These are phyloP conservation scores for Backusella westeae DNA, from an alignment of 192 early-diverging fungal genomes.

Conservation along the genomic window DNA sequence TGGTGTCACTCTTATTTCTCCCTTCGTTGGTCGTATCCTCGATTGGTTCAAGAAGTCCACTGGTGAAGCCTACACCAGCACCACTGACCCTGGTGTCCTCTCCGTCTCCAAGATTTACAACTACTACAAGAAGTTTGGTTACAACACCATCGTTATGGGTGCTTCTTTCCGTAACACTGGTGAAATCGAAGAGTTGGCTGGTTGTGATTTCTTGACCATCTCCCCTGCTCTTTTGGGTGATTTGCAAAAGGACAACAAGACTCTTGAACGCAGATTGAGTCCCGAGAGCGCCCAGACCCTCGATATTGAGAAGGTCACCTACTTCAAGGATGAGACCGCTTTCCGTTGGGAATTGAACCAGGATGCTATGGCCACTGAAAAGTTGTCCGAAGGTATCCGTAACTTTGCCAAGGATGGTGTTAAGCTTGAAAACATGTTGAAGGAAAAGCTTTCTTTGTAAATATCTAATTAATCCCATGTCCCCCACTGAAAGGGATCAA, in stretches of 20 bases:
- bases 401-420: slow-evolving; percentile 92
- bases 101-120: slow-evolving; percentile 97
- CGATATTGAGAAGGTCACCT: slow-evolving; percentile 64
- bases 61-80: slow-evolving; percentile 75
- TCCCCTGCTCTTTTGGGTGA: slow-evolving; percentile 83
- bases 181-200: slow-evolving; percentile 96
- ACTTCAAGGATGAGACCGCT: slow-evolving; percentile 67
- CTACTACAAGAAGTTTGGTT: slow-evolving; percentile 98
- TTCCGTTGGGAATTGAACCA: slow-evolving; percentile 99
- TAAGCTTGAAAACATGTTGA: slow-evolving; percentile 70
- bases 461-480: neutral
- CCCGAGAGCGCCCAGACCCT: slow-evolving; percentile 58
- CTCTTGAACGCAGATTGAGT: slow-evolving; percentile 74
- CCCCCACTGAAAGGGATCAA: neutral
- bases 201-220: slow-evolving; percentile 98
- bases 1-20: slow-evolving; percentile 95
- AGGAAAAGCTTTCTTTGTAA: slow-evolving; percentile 48
- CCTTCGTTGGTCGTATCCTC: slow-evolving; percentile 98
- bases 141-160: slow-evolving; percentile 99
- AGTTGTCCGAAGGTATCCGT: slow-evolving; percentile 97
- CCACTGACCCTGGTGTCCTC: slow-evolving; percentile 90
- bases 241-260: slow-evolving; percentile 64
- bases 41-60: slow-evolving; percentile 97
- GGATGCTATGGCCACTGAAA: slow-evolving; percentile 98
- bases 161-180: slow-evolving; percentile 98